These are phyloP conservation scores for Leucocoprinus leucothites DNA, from an alignment of 768 basidiomycete species.

Conservation along the genomic window DNA sequence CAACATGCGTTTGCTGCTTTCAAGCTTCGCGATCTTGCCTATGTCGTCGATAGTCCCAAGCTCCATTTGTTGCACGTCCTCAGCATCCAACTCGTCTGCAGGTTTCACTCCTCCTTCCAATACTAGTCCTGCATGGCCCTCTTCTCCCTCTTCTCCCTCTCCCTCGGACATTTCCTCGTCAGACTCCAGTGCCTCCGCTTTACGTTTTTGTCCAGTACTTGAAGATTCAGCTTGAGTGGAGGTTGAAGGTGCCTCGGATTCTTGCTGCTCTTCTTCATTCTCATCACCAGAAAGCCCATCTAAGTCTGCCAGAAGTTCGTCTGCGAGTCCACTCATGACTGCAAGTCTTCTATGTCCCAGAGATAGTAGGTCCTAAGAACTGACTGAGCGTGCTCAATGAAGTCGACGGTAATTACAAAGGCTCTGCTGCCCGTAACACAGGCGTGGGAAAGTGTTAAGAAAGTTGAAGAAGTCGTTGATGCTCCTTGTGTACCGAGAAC, in stretches of 20 bases:
- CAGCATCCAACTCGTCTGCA: conserved; percentile 92
- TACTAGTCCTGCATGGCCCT: conserved; percentile 57
- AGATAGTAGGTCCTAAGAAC: too few relatives aligned
- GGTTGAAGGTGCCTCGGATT: conserved; percentile 15
- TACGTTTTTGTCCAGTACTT: conserved; percentile 54
- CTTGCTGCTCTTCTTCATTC: conserved; percentile 38
- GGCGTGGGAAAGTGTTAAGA: too few relatives aligned
- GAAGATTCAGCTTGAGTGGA: conserved; percentile 4
- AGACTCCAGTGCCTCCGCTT: conserved; percentile 53
- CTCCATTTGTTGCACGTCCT: conserved; percentile 95
- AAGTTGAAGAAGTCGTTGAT: too few relatives aligned
- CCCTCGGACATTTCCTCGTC: conserved; percentile 40
- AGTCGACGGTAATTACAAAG: too few relatives aligned
- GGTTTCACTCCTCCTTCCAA: conserved; percentile 87
- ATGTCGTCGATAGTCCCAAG: conserved; percentile 84
- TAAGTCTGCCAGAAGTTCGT: conserved; percentile 91
- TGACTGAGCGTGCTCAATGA: too few relatives aligned
- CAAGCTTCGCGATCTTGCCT: conserved; percentile 81
- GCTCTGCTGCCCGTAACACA: too few relatives aligned
- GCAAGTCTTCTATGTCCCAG: too few relatives aligned
- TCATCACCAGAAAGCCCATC: conserved; percentile 79
- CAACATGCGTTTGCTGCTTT: conserved; percentile 82
- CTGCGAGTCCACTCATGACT: conserved; percentile 78
- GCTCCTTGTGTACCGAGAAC: too few relatives aligned
- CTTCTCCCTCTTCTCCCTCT: conserved; percentile 44